Evolutionary conservation across 768 basidiomycete species (phyloP).

Genomic region (Boletus tomentosulus): DNA sequence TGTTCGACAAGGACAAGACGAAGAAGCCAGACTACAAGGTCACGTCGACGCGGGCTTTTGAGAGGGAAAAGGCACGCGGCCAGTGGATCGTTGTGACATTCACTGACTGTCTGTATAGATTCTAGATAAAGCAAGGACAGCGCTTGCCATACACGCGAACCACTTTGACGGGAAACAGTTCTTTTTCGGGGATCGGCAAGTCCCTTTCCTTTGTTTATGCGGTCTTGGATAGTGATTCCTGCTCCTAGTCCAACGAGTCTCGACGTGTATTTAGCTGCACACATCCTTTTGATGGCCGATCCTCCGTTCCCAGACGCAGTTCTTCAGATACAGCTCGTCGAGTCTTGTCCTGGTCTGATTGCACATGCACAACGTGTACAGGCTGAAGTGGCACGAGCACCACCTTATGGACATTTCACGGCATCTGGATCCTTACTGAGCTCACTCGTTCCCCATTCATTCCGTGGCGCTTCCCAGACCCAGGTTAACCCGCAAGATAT

Average conservation of each 20-base stretch:
- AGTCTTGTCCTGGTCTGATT: slow-evolving; percentile 54
- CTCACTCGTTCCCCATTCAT: slow-evolving; percentile 37
- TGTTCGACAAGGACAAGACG: slow-evolving; percentile 33
- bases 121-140: slow-evolving; percentile 51
- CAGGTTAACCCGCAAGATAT: slow-evolving; percentile 38
- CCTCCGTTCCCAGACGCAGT: slow-evolving; percentile 61
- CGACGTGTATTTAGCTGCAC: slow-evolving; percentile 65
- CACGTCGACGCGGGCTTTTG: slow-evolving; percentile 52
- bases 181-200: slow-evolving; percentile 49
- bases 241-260: slow-evolving; percentile 52
- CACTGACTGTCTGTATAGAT: slow-evolving; percentile 39
- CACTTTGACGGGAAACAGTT: slow-evolving; percentile 49
- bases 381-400: slow-evolving; percentile 27
- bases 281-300: slow-evolving; percentile 55
- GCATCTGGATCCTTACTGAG: slow-evolving; percentile 26
- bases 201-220: neutral
- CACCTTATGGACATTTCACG: slow-evolving; percentile 19
- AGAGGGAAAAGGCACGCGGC: slow-evolving; percentile 50
- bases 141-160: slow-evolving; percentile 55
- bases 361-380: slow-evolving; percentile 55
- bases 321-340: slow-evolving; percentile 49
- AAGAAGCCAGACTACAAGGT: slow-evolving; percentile 34
- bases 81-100: neutral
- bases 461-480: slow-evolving; percentile 12
- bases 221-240: neutral